Conservation (phyloP, 805 yeast species). For the Wickerhamomyces xylosicus region DNA sequence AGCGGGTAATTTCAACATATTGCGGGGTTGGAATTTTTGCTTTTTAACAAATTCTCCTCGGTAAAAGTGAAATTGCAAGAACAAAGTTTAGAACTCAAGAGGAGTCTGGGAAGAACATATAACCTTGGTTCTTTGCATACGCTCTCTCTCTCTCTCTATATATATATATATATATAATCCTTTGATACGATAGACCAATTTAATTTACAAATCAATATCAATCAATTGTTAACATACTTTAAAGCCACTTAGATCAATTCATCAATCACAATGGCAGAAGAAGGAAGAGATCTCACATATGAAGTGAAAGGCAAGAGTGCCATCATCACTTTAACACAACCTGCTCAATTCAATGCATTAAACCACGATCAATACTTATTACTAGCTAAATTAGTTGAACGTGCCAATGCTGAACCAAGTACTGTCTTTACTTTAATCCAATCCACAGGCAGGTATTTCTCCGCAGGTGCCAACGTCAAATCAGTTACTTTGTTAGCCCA, state of each 20-base stretch:
- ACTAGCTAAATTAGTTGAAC: conserved; percentile 46
- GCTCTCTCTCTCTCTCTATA: no score
- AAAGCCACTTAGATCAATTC: background rate
- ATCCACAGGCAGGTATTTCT: conserved; percentile 65
- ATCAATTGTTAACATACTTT: background rate
- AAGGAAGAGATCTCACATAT: conserved; percentile 20
- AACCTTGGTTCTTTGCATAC: no score
- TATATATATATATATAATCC: no score
- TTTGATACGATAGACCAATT: no score
- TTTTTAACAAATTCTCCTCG: no score
- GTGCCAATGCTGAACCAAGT: conserved; percentile 51
- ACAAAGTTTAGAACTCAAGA: no score
- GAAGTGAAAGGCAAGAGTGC: conserved; percentile 33
- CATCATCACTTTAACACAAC: conserved; percentile 57
- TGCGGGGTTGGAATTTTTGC: no score
- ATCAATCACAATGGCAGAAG: conserved; percentile 8
- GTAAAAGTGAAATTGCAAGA: no score
- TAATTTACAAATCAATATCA: background rate
- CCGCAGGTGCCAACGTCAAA: conserved; percentile 76
- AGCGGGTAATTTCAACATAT: no score
- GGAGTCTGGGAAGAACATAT: no score
- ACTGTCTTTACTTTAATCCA: conserved; percentile 58
- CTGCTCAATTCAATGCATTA: conserved; percentile 56
- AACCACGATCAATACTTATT: conserved; percentile 52
- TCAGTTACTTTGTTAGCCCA: conserved; percentile 11